phyloP scores from a whole-genome alignment of 305 asterid species.

The Solanum aculeatissimum region DNA sequence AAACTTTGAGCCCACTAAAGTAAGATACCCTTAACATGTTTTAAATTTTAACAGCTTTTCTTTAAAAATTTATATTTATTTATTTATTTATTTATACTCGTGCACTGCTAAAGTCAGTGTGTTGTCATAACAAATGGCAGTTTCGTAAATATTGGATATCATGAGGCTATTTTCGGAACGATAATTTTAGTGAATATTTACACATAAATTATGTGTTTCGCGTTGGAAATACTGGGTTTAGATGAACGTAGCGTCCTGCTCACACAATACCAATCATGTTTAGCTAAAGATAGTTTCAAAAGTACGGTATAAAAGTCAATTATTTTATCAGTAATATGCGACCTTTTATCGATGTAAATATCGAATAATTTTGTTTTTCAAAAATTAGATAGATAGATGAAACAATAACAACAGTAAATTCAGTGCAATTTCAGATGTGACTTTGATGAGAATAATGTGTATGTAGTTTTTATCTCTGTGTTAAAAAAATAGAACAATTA shows the following conservation, averaged over 20 bases:
- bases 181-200: not conserved
- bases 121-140: constrained; percentile 2
- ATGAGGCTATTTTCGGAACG: not conserved
- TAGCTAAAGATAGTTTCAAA: too few species aligned
- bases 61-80: not conserved
- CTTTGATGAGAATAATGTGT: too few species aligned
- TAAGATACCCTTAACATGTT: not conserved
- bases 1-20: constrained; percentile 1
- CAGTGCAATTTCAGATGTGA: too few species aligned
- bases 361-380: too few species aligned
- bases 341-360: too few species aligned
- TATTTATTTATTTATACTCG: constrained; percentile 2
- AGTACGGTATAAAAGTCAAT: too few species aligned
- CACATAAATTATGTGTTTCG: not conserved
- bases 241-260: not conserved
- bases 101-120: constrained; percentile 2
- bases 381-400: too few species aligned
- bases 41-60: not conserved
- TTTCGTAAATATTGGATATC: not conserved
- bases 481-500: too few species aligned
- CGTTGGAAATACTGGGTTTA: not conserved
- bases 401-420: too few species aligned
- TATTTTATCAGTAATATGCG: too few species aligned
- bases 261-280: too few species aligned
- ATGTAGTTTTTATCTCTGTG: too few species aligned